Evolutionary conservation across 441 rosid species (phyloP).

Genomic region (Viola pubescens): DNA sequence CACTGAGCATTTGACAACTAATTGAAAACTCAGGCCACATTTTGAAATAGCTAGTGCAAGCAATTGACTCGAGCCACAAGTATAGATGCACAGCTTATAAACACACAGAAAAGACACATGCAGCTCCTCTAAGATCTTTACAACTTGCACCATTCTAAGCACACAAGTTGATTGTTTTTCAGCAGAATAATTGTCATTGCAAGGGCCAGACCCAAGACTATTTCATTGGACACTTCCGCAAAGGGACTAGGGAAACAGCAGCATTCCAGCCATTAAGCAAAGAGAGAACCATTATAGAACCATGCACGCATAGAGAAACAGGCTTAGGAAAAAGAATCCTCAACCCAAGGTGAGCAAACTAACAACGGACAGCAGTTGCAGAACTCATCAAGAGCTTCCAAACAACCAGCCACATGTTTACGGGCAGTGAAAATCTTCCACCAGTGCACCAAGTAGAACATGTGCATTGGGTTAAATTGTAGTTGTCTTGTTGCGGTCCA

Average conservation of each 20-base stretch:
- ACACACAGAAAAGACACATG: too few species aligned
- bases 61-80: too few species aligned
- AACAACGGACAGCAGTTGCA: slow-evolving; percentile 19
- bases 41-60: too few species aligned
- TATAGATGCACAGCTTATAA: too few species aligned
- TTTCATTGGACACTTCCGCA: not conserved
- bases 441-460: slow-evolving; percentile 23
- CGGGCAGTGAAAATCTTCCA: slow-evolving; percentile 26
- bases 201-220: not conserved
- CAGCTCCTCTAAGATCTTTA: too few species aligned
- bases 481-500: slow-evolving; percentile 27
- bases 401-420: slow-evolving; percentile 17
- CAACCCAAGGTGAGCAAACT: slow-evolving; percentile 8
- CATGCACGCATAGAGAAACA: not conserved
- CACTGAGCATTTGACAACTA: too few species aligned
- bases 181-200: not conserved
- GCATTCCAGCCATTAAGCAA: not conserved
- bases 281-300: slow-evolving; percentile 5
- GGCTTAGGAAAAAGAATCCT: slow-evolving; percentile 10
- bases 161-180: not conserved
- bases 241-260: not conserved
- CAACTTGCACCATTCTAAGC: not conserved
- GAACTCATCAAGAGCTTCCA: slow-evolving; percentile 28
- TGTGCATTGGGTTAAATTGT: slow-evolving; percentile 18
- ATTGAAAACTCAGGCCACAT: too few species aligned